A percentile compares a stretch with the other conserved stretches of the same genome.
These are phyloP conservation scores for Coprinellus micaceus DNA, from an alignment of 768 basidiomycete species.

Conservation along the genomic window DNA sequence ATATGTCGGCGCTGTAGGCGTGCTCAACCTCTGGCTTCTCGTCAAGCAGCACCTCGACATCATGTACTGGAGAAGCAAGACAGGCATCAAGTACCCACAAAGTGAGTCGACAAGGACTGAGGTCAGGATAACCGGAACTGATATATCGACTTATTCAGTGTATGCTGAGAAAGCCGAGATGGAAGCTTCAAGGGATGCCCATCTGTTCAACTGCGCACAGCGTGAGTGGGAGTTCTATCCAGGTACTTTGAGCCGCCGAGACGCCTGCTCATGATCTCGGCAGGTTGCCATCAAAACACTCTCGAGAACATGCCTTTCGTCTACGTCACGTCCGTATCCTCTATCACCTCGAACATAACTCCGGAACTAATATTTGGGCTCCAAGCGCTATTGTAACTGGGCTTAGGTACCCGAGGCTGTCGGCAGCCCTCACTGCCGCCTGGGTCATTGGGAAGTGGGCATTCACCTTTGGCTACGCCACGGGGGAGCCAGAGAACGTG, in stretches of 20 bases:
- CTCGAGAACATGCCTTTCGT: conserved; percentile 48
- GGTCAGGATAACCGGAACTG: no score
- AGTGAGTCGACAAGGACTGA: conserved; percentile 33
- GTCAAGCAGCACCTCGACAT: conserved; percentile 44
- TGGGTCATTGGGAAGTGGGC: not conserved
- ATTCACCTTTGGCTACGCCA: not conserved
- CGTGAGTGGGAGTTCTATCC: conserved; percentile 36
- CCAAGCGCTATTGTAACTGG: not conserved
- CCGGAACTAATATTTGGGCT: no score
- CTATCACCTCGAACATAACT: not conserved
- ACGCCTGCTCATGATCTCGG: not conserved
- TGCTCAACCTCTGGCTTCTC: conserved; percentile 51
- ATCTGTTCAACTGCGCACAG: conserved; percentile 69
- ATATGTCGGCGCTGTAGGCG: conserved; percentile 54
- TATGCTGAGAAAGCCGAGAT: conserved; percentile 68
- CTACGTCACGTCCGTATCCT: conserved; percentile 34
- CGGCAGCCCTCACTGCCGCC: not conserved
- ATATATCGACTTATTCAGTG: conserved; percentile 13
- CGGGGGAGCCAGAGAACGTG: not conserved
- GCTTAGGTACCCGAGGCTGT: not conserved
- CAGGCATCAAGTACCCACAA: conserved; percentile 66
- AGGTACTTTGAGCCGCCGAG: not conserved
- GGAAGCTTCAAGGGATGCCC: conserved; percentile 46
- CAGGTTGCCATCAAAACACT: conserved; percentile 70
- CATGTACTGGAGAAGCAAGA: conserved; percentile 40